Base-by-base conservation (phyloP, 1,139 yeast genomes). In the Groenewaldozyma auringiensis region DNA sequence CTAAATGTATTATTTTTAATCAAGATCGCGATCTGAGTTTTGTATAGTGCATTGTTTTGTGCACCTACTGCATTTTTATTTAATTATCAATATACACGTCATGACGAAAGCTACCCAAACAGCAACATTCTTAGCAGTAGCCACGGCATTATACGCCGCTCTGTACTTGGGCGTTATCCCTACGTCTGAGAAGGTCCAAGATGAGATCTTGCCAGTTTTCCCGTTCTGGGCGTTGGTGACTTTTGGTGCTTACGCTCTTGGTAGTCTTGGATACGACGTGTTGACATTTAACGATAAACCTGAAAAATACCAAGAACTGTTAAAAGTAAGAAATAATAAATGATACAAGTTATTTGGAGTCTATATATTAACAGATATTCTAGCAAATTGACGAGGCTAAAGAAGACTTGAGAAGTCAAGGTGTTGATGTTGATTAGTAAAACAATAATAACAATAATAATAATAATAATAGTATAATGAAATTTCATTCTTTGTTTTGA, bases 51-150 rank as follows among this genome's bases (percentile, higher is more conserved):
- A n/a, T n/a, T n/a, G n/a, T n/a, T n/a, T n/a, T n/a, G n/a, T n/a
- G n/a, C n/a, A n/a, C 32, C 13, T n/a, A 27, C n/a, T 27, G 9
- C 32, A 9, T 11, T 27, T 27, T 27, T 9, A 9, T 27, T n/a
- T n/a, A 27, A 8, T 20, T 21, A 49, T 22, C 46, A 25, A 25
- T 25, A 25, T 8, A 25, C 29, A 25, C 29, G 29, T 25, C 29
- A 82, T 82, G 89, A 80, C 88, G 25, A 80, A 79, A 62, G 86
- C 87, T 44, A 75, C 82, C 25, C 83, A 82, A 58, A 71, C 87
- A 8, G 67, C 76, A 53, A 62, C 72, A 9, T 56, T 72, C 27
- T 70, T 79, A 53, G 69, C 76, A 13, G 48, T 48, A 14, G 56
- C 71, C 32, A 63, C 75, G 4, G 75, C 81, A 1, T 57, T 79